Conservation (phyloP, 495 filamentous ascomycete genomes). For the Hyaloscypha bicolor region DNA sequence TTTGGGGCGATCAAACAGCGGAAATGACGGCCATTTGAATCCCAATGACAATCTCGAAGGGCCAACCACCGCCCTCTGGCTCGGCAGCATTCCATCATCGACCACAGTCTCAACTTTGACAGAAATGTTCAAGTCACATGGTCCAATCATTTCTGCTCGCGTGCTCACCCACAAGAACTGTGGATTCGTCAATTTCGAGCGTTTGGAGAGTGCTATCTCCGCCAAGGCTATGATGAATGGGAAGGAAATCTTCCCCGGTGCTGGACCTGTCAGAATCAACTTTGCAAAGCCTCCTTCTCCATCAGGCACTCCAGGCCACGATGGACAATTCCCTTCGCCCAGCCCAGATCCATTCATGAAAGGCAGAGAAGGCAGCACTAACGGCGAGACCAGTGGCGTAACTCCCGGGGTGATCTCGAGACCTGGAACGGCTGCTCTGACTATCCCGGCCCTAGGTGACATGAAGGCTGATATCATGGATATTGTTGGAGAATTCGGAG, state of each 20-base stretch:
- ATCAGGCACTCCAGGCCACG: slow-evolving; percentile 78
- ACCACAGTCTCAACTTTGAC: slow-evolving; percentile 92
- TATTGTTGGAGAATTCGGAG: slow-evolving; percentile 89
- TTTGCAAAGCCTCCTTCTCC: slow-evolving; percentile 95
- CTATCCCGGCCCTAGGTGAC: slow-evolving; percentile 71
- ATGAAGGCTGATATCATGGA: slow-evolving; percentile 79
- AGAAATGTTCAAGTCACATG: slow-evolving; percentile 89
- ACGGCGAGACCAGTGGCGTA: slow-evolving; percentile 44
- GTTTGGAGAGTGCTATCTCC: slow-evolving; percentile 82
- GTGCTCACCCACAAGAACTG: slow-evolving; percentile 99
- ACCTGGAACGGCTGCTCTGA: slow-evolving; percentile 51
- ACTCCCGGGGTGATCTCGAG: slow-evolving; percentile 43
- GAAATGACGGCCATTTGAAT: slow-evolving; percentile 56
- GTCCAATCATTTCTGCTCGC: slow-evolving; percentile 86
- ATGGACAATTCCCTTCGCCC: slow-evolving; percentile 87
- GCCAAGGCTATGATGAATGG: slow-evolving; percentile 87
- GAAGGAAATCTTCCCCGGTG: slow-evolving; percentile 97
- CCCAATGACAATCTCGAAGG: slow-evolving; percentile 83
- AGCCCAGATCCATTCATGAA: slow-evolving; percentile 81
- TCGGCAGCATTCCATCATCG: slow-evolving; percentile 96
- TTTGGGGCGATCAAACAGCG: slow-evolving; percentile 62
- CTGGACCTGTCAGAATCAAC: slow-evolving; percentile 91
- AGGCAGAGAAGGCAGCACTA: slow-evolving; percentile 48
- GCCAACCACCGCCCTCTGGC: slow-evolving; percentile 92
- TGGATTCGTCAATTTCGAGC: slow-evolving; percentile 97